Evolutionary conservation across 148 eudicot genomes (phyloP).

Genomic region (Diospyros kaki): DNA sequence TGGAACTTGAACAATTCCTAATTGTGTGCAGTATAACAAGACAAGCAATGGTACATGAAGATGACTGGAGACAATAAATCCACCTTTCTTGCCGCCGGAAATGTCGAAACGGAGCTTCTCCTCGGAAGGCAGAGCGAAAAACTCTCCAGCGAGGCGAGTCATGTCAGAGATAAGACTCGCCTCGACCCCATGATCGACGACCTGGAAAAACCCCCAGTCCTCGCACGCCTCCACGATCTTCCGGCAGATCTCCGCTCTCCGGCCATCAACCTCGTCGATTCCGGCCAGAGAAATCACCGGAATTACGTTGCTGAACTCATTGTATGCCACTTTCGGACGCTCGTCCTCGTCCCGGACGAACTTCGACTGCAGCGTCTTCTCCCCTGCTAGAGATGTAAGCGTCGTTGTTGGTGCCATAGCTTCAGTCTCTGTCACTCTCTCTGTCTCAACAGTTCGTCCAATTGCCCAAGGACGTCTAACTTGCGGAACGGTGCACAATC

Average conservation of each 20-base stretch:
- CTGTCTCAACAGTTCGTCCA: too few relatives aligned
- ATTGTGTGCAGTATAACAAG: too few relatives aligned
- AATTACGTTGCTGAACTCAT: constrained; percentile 60
- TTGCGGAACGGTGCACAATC: too few relatives aligned
- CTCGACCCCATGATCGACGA: constrained; percentile 81
- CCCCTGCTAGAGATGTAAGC: constrained; percentile 41
- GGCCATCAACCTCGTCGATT: constrained; percentile 39
- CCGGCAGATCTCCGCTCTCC: constrained; percentile 52
- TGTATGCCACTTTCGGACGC: constrained; percentile 82
- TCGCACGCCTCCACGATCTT: constrained; percentile 84
- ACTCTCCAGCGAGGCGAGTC: constrained; percentile 61
- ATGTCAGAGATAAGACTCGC: constrained; percentile 44
- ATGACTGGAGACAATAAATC: constrained; percentile 92
- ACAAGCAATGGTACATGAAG: constrained; percentile 53
- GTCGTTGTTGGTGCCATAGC: constrained; percentile 49
- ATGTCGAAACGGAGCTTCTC: constrained; percentile 87
- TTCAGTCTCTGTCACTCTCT: background rate
- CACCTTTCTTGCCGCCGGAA: constrained; percentile 96
- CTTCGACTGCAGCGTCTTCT: constrained; percentile 37
- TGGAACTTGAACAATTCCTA: too few relatives aligned
- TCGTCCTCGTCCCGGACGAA: constrained; percentile 91
- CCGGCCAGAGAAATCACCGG: constrained; percentile 84
- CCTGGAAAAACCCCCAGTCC: constrained; percentile 91
- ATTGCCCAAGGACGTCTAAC: too few relatives aligned
- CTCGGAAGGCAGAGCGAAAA: constrained; percentile 62